Percentiles rank a stretch among this genome's conserved stretches.
These are phyloP conservation scores for Sugiyamaella sp. DNA, from an alignment of 1,139 yeast species.

Conservation along the genomic window DNA sequence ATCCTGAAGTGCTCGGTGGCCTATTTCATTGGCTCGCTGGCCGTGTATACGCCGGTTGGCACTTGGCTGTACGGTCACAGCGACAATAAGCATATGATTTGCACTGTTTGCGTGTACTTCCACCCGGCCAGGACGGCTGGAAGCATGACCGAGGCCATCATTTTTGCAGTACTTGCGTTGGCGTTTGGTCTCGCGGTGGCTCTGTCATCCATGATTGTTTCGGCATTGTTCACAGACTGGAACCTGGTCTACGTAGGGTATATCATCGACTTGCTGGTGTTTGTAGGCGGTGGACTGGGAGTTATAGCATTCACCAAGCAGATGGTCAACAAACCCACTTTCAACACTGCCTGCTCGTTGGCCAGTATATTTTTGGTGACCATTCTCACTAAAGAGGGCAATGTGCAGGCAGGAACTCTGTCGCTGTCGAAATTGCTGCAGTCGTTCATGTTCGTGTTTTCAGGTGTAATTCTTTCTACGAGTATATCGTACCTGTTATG, in stretches of 20 bases:
- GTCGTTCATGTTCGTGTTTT: conserved; percentile 59
- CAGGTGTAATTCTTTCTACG: conserved; percentile 65
- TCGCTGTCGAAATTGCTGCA: conserved; percentile 60
- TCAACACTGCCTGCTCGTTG: conserved; percentile 79
- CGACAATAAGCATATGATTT: conserved; percentile 78
- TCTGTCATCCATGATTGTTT: conserved; percentile 55
- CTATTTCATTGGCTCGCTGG: conserved; percentile 70
- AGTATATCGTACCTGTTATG: conserved; percentile 61
- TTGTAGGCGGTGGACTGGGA: conserved; percentile 63
- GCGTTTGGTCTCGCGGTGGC: conserved; percentile 60
- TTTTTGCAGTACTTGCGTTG: conserved; percentile 61
- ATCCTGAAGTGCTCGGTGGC: conserved; percentile 70
- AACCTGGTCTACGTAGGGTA: conserved; percentile 59
- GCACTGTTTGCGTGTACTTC: conserved; percentile 83
- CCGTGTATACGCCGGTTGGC: conserved; percentile 67
- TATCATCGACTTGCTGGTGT: conserved; percentile 55
- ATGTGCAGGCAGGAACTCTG: conserved; percentile 61
- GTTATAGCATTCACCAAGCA: conserved; percentile 70
- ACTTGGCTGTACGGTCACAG: conserved; percentile 61
- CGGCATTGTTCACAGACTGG: conserved; percentile 51
- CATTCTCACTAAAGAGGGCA: conserved; percentile 77
- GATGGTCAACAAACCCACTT: conserved; percentile 64
- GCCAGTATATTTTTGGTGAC: conserved; percentile 75
- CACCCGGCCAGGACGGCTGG: conserved; percentile 83
- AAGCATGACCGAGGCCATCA: conserved; percentile 73